Base-by-base conservation (phyloP, 768 basidiomycete species). In the Auricularia sp. region DNA sequence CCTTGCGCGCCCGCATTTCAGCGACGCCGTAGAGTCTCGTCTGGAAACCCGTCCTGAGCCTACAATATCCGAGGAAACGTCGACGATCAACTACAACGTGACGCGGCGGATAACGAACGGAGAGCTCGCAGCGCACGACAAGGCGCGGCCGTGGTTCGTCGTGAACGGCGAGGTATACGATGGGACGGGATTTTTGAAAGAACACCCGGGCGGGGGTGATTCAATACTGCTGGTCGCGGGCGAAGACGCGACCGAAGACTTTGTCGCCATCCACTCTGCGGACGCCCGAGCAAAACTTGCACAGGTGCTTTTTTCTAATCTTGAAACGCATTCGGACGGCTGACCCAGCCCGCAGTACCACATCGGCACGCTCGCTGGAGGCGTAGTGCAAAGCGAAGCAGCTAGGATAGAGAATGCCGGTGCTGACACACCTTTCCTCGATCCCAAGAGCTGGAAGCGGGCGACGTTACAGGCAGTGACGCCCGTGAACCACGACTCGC, bases 221-320 rank as follows among this genome's bases (percentile, higher is more conserved):
- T 82, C 82, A 2, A 87, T 87, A 64, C 71, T 76, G 14, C 73
- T 82, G 21, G 79, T 82, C 10, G 84, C 84, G 1, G 84, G 84
- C 0, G 77, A 84, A 66, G 85, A 87, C 66, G 81, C 82, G 2
- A 81, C 83, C 0, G 85, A 87, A 14, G 85, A 87, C 65, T 87
- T 86, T 71, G 76, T 85, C 71, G 81, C 84, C 0, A 85, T 86
- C 62, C 85, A 85, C 71, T 83, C 81, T n/a, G 71, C 75, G 8
- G 81, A 82, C 64, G 83, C 80, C 2, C 79, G 76, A 62, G 65
- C 64, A 29, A 77, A 80, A 69, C 74, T 85, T 8, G 77, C 76
- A 0, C 76, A 80, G 67, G 81, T 74, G 54, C 8, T 66, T 64
- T 53, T 53, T 8, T 18, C 14, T 23, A 23, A 34, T 8, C 3